Conservation (phyloP, 108 stramenopile species). For the Cafeteria roenbergensis region DNA sequence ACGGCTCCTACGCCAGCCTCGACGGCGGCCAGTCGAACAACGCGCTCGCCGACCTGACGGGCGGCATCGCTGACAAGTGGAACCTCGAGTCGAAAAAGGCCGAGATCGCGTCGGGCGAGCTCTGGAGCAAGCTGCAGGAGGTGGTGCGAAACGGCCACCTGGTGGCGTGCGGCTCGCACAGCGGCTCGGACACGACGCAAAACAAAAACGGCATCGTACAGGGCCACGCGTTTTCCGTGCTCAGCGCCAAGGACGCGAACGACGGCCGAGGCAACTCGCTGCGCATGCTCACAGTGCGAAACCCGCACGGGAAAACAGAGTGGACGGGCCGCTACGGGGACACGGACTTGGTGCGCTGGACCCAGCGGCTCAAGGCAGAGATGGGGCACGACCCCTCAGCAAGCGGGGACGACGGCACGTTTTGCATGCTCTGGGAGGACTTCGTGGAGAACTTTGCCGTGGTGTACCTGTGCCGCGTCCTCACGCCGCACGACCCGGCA, state of each 20-base stretch:
- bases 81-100: background rate
- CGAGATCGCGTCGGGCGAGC: conserved; percentile 4
- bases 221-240: conserved; percentile 18
- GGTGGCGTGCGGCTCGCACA: conserved; percentile 13
- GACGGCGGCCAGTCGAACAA: background rate
- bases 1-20: conserved; percentile 14
- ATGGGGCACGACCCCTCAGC: conserved; percentile 4
- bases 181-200: background rate
- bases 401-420: conserved; percentile 16
- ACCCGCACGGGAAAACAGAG: conserved; percentile 11
- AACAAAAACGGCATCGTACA: conserved; percentile 15
- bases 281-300: conserved; percentile 4
- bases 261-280: conserved; percentile 8
- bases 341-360: conserved; percentile 4
- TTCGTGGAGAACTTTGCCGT: background rate
- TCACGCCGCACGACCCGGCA: background rate
- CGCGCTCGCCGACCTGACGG: background rate
- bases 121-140: conserved; percentile 12
- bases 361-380: background rate
- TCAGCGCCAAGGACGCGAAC: conserved; percentile 2
- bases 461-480: conserved; percentile 5
- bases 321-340: conserved; percentile 16
- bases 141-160: conserved; percentile 2
- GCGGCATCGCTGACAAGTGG: background rate
- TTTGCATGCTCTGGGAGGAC: conserved; percentile 13